phyloP scores from a whole-genome alignment of 2,329 filamentous ascomycete species.

The Penicillium sp. region DNA sequence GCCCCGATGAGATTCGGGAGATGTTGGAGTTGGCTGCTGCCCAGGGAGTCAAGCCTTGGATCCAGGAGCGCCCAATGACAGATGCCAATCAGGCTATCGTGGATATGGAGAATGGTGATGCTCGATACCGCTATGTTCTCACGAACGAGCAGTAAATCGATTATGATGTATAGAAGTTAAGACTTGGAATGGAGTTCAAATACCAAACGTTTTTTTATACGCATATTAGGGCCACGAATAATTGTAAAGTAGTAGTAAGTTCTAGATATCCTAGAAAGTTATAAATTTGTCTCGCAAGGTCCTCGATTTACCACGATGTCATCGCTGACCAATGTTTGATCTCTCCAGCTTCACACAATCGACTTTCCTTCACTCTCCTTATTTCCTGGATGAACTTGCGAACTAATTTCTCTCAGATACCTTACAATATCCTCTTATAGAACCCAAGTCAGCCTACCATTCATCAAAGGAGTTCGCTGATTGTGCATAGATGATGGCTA shows the following conservation, averaged over 20 bases:
- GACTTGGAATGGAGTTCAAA: not conserved
- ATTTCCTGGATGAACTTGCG: not conserved
- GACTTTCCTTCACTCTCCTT: not conserved
- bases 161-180: not conserved
- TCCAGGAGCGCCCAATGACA: conserved; percentile 40
- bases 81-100: conserved; percentile 44
- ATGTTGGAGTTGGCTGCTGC: conserved; percentile 45
- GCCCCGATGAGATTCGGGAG: conserved; percentile 41
- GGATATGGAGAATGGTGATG: conserved; percentile 44
- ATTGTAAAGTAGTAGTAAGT: not conserved
- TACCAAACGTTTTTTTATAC: not conserved
- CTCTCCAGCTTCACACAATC: not conserved
- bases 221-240: not conserved
- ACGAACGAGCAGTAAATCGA: conserved; percentile 35
- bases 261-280: not conserved
- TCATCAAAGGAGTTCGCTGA: not conserved
- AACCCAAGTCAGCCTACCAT: not conserved
- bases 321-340: not conserved
- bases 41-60: conserved; percentile 42
- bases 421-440: not conserved
- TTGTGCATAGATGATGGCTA: not conserved
- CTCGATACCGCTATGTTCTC: conserved; percentile 46
- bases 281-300: not conserved
- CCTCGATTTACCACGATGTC: not conserved
- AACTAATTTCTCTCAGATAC: not conserved